Conservation (phyloP, 768 basidiomycete species). For the Tylopilus cervinicoccineus region DNA sequence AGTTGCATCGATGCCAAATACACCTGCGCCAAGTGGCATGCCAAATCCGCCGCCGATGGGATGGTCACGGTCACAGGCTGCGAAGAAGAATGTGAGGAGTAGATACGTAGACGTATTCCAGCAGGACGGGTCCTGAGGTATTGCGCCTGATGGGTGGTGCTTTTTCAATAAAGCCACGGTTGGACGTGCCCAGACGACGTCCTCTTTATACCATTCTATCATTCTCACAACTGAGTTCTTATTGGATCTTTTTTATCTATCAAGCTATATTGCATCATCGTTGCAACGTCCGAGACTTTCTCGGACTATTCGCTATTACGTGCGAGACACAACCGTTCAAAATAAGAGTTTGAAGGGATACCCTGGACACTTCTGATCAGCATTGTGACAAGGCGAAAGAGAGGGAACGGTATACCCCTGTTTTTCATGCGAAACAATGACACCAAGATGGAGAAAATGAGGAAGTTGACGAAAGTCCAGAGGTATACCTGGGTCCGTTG, state of each 20-base stretch:
- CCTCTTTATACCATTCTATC: slow-evolving; percentile 19
- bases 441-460: slow-evolving; percentile 83
- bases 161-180: not conserved
- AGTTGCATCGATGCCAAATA: slow-evolving; percentile 32
- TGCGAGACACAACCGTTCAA: slow-evolving; percentile 29
- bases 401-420: slow-evolving; percentile 52
- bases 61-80: slow-evolving; percentile 48
- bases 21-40: slow-evolving; percentile 22
- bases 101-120: slow-evolving; percentile 93
- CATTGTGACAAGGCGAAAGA: not conserved
- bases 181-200: slow-evolving; percentile 1
- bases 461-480: slow-evolving; percentile 77
- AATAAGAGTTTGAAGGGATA: slow-evolving; percentile 81
- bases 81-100: slow-evolving; percentile 74
- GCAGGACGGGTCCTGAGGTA: slow-evolving; percentile 36
- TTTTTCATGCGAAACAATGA: slow-evolving; percentile 91
- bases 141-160: slow-evolving; percentile 1
- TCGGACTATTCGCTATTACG: no score
- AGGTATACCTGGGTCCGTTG: slow-evolving; percentile 88
- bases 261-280: slow-evolving; percentile 10
- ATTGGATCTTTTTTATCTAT: slow-evolving; percentile 24
- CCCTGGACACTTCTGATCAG: slow-evolving; percentile 36
- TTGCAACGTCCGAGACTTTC: no score
- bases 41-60: slow-evolving; percentile 39
- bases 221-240: slow-evolving; percentile 11